Conservation (phyloP, 352 stramenopile genomes). For the Pythium chondricola region DNA sequence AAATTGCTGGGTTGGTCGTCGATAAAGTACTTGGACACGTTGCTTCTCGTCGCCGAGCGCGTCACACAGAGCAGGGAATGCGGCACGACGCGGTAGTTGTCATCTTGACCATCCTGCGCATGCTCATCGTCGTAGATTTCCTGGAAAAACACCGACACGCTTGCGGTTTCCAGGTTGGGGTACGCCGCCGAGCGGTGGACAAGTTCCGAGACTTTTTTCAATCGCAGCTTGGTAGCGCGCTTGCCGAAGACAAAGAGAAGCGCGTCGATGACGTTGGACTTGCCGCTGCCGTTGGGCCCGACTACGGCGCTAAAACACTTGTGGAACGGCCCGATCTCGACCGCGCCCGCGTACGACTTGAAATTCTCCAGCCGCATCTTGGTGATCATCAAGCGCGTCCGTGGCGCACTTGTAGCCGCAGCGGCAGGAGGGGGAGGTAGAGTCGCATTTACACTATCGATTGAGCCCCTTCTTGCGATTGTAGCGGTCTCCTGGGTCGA, state of each 20-base stretch:
- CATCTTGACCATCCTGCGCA: conserved; percentile 40
- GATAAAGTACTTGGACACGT: conserved; percentile 97
- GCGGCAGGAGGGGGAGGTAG: neutral
- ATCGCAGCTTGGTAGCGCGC: conserved; percentile 95
- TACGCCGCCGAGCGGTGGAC: conserved; percentile 95
- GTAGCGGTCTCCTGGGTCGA: conserved; percentile 4
- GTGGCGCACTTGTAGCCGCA: conserved; percentile 5
- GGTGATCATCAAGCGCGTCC: conserved; percentile 93
- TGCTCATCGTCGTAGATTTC: conserved; percentile 89
- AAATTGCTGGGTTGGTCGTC: conserved; percentile 92
- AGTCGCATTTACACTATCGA: neutral
- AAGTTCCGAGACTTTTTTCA: conserved; percentile 95
- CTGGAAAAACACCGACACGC: conserved; percentile 97
- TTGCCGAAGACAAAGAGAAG: conserved; percentile 99
- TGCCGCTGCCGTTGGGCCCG: conserved; percentile 98
- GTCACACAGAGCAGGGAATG: conserved; percentile 91
- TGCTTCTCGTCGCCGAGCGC: conserved; percentile 91
- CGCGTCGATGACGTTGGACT: conserved; percentile 99
- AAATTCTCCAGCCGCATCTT: conserved; percentile 99
- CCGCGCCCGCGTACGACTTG: conserved; percentile 97
- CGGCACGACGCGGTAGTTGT: conserved; percentile 92
- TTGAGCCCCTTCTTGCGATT: neutral
- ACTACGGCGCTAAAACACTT: conserved; percentile 99
- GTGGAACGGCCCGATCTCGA: conserved; percentile 98
- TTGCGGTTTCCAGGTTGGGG: conserved; percentile 89